Conservation (phyloP, 768 basidiomycete species). For the Lactarius vividus region DNA sequence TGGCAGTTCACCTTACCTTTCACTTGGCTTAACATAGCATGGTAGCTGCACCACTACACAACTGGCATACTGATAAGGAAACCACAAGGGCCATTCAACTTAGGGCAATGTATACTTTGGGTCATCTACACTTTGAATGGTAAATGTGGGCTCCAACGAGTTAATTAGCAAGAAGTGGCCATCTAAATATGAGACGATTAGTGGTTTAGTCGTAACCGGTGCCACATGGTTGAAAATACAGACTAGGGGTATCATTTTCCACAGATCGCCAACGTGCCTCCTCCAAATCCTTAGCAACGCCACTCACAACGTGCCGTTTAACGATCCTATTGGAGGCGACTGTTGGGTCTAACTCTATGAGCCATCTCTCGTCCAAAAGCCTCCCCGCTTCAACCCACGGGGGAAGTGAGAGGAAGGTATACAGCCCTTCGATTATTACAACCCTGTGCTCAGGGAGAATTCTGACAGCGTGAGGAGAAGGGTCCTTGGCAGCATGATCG, state of each 20-base stretch:
- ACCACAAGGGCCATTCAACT: neutral
- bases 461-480: constrained; percentile 53
- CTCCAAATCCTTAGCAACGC: constrained; percentile 61
- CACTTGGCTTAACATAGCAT: no score
- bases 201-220: neutral
- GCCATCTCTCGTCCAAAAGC: constrained; percentile 77
- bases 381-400: constrained; percentile 69
- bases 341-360: constrained; percentile 55
- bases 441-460: constrained; percentile 69
- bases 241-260: constrained; percentile 77
- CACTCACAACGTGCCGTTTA: constrained; percentile 72
- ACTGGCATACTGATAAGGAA: neutral
- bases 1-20: no score
- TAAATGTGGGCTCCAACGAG: constrained; percentile 40
- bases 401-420: constrained; percentile 67
- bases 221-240: constrained; percentile 23
- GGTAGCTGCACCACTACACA: no score
- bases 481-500: constrained; percentile 86
- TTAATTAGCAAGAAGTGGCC: constrained; percentile 43
- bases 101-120: constrained; percentile 29
- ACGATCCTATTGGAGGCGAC: constrained; percentile 61
- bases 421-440: constrained; percentile 88
- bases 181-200: constrained; percentile 33
- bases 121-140: constrained; percentile 45
- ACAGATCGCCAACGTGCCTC: constrained; percentile 71